Percentiles rank a stretch among this genome's conserved stretches.
phyloP scores from a whole-genome alignment of 2,329 filamentous ascomycete species.

The Colletotrichum kahawae region DNA sequence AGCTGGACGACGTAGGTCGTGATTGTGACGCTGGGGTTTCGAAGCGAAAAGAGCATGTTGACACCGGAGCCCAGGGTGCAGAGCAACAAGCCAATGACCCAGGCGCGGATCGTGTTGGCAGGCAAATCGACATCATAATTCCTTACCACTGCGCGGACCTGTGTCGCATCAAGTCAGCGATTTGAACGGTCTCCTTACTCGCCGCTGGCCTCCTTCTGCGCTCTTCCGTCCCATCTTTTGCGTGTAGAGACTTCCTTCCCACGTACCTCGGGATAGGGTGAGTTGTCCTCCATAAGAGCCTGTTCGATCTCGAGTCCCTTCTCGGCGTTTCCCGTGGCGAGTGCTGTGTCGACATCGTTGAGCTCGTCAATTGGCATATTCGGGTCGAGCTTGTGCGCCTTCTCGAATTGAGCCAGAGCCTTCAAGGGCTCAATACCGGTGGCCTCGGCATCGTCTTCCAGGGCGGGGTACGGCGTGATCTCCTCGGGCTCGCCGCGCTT shows the following conservation, averaged over 20 bases:
- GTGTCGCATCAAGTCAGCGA: conserved; percentile 22
- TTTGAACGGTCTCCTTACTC: not conserved
- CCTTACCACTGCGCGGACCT: conserved; percentile 68
- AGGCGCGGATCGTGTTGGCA: conserved; percentile 69
- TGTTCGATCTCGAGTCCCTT: conserved; percentile 63
- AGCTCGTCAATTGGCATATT: conserved; percentile 68
- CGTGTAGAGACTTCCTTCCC: not conserved
- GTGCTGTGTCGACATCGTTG: conserved; percentile 63
- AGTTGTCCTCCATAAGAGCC: conserved; percentile 67
- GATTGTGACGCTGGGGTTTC: conserved; percentile 63
- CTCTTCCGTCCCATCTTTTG: not conserved
- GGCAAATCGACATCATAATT: conserved; percentile 70
- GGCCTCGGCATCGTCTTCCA: conserved; percentile 41
- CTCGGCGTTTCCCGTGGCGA: conserved; percentile 58
- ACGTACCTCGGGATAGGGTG: conserved; percentile 68
- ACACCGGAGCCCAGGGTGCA: conserved; percentile 66
- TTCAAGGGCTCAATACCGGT: conserved; percentile 47
- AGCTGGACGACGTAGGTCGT: conserved; percentile 68
- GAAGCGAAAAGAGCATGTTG: conserved; percentile 66
- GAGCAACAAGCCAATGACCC: conserved; percentile 65
- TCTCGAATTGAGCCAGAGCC: conserved; percentile 61
- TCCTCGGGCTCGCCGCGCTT: conserved; percentile 51
- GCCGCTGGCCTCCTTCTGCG: not conserved
- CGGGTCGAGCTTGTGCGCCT: conserved; percentile 67
- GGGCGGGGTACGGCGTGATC: conserved; percentile 46